Base-by-base conservation (phyloP, 169 alveolate genomes). In the Plasmodium malariae region DNA sequence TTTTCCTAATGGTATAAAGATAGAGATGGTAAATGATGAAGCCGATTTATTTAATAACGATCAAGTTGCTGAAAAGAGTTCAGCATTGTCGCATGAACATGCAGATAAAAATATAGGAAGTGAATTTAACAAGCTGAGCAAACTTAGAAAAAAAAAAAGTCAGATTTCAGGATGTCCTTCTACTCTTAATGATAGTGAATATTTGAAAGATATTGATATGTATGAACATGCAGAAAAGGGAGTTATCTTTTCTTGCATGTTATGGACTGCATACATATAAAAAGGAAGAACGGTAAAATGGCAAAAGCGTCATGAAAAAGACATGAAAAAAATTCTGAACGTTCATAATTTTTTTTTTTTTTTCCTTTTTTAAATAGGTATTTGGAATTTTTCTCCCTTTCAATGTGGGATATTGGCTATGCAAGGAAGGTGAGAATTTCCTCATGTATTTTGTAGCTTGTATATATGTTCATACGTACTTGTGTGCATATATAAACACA, bases 261-360 rank as follows among this genome's bases (percentile, higher is more conserved):
- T 80, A 57, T 80, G 90, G 90, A 28, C 78, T 11, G 74, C 90
- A 59, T 80, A 80, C 40, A 65, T 80, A 40, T 80, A 34, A 80
- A 65, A 55, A 30, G 14, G 19, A 37, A 37, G 17, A n/a, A 26
- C 28, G n/a, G 34, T 19, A 73, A 28, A 55, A 34, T 45, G 12
- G 37, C 6, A 26, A 17, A 60, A 4, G 17, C 4, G 37, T 24
- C 1, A 60, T 21, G 34, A 60, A 60, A 60, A 28, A 60, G 24
- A 19, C 0, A 21, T 6, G 2, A 24, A 3, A 21, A 24, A 60
- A 51, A 51, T 51, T 40, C 51, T 40, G 51, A 51, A 51, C 12
- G 14, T 6, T 19, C 62, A 11, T 40, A 40, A 40, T 9, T 51
- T 51, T 51, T 51, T 51, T 51, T 11, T 51, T n/a, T 11, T 51